Conservation (phyloP, 73 alveolate species). For the Paramecium bursaria region DNA sequence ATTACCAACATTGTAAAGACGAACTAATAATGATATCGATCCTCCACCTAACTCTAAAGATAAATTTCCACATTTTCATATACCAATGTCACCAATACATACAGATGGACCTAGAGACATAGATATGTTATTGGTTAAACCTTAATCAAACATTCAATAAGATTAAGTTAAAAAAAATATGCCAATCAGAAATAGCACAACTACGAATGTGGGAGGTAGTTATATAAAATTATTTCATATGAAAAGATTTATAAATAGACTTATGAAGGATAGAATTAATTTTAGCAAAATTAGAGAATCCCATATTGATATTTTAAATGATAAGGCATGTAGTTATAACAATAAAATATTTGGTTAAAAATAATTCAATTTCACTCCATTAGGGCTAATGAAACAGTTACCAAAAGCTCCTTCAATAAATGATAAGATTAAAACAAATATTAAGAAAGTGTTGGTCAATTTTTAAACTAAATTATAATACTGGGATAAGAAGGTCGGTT, state of each 20-base stretch:
- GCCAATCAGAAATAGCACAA: constrained; percentile 1
- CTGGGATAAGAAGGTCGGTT: constrained; percentile 4
- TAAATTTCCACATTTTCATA: not conserved
- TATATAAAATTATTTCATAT: not conserved
- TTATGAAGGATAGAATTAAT: constrained; percentile 17
- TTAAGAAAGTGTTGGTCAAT: not conserved
- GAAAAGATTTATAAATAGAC: constrained; percentile 33
- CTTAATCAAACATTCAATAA: not conserved
- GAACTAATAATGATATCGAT: not conserved
- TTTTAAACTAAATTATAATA: constrained; percentile 6
- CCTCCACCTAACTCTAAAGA: constrained; percentile 59
- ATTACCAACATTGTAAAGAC: constrained; percentile 17
- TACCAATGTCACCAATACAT: constrained; percentile 14
- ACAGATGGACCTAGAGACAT: not conserved
- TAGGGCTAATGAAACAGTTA: constrained; percentile 23
- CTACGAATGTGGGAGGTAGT: constrained; percentile 8
- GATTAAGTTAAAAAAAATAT: not conserved
- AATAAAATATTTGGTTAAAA: constrained; percentile 41
- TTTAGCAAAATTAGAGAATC: constrained; percentile 10
- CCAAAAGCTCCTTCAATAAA: constrained; percentile 15
- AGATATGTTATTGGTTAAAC: constrained; percentile 7
- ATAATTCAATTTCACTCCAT: constrained; percentile 43
- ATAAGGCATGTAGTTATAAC: constrained; percentile 14
- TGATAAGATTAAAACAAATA: not conserved
- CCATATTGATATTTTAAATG: constrained; percentile 32